Evolutionary conservation across 305 asterid genomes (phyloP).

Genomic region (Plantago lanceolata): DNA sequence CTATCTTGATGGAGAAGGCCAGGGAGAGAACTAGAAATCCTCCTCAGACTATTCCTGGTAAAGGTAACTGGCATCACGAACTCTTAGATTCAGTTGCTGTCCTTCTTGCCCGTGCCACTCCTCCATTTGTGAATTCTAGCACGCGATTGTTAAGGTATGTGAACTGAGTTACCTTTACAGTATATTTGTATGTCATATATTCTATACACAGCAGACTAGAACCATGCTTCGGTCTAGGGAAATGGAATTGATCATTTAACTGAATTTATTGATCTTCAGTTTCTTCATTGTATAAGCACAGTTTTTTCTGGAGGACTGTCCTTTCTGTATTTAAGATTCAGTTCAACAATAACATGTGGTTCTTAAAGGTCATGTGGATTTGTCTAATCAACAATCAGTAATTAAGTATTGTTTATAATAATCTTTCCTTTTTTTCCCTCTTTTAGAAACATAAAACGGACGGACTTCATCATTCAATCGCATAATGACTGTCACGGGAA

Average conservation of each 20-base stretch:
- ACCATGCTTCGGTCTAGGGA: background rate
- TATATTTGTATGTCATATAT: conserved; percentile 15
- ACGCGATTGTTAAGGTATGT: conserved; percentile 69
- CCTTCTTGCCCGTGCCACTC: conserved; percentile 44
- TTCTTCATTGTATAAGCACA: background rate
- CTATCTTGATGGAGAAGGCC: conserved; percentile 77
- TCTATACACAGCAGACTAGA: conserved; percentile 5
- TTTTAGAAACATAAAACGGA: background rate
- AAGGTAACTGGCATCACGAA: conserved; percentile 57
- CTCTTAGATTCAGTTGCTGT: conserved; percentile 70
- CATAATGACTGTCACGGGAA: conserved; percentile 15
- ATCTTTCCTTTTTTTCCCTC: conserved; percentile 13
- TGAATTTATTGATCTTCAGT: no score
- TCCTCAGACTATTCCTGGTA: conserved; percentile 35
- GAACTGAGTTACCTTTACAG: conserved; percentile 16
- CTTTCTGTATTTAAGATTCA: background rate
- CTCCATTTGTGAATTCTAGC: conserved; percentile 51
- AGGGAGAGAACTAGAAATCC: conserved; percentile 47
- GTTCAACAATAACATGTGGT: background rate
- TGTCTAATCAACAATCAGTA: conserved; percentile 9
- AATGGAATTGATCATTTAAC: no score
- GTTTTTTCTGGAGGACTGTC: background rate
- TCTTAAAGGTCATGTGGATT: background rate
- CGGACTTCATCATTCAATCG: conserved; percentile 13
- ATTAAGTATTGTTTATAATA: conserved; percentile 10